Base-by-base conservation (phyloP, 805 yeast species). In the Saturnispora quitensis region DNA sequence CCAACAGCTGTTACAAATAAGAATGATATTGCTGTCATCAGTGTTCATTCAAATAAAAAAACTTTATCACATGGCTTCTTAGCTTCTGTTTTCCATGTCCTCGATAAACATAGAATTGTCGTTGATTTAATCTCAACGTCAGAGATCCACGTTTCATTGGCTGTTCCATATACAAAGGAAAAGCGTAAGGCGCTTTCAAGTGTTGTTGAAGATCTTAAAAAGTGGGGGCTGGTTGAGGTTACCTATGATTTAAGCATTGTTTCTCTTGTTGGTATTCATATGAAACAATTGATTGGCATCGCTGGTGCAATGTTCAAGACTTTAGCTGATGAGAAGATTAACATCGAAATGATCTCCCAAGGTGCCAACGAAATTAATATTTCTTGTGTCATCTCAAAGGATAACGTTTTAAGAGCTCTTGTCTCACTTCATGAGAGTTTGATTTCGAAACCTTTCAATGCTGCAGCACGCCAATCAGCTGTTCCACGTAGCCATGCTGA, bases 71-170 rank as follows among this genome's bases (percentile, higher is more conserved):
- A 93, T 66, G 99, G 98, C 4, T 93, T 93, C 71, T 73, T 93
- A 62, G 98, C 98, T 13, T 82, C 81, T 57, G 87, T 93, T 50
- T 93, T 93, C 66, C 79, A 88, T 50, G 85, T 89, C 25, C 74
- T 93, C 63, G 97, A 93, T 70, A 81, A 77, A 58, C 86, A 80
- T 70, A 82, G 80, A 66, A 71, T 91, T 48, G 97, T 91, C 47
- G 98, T 93, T 43, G 99, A 93, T 69, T 80, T 93, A 63, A 91
- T 93, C 62, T 89, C 97, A 45, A 93, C 99, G 3, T 89, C 97
- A 0, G 98, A 93, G 68, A 99, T 93, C 12, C 97, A 93, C 64
- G 96, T 93, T 27, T 91, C 98, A 17, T 91, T 93, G 98, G 99
- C 99, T 4, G 74, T 93, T 58, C 95, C 89, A 58, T 81, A 84